A percentile compares a stretch with the other conserved stretches of the same genome.
Evolutionary conservation across 1,284 basidiomycete genomes (phyloP).

Genomic region (Leccinum pachyderme): DNA sequence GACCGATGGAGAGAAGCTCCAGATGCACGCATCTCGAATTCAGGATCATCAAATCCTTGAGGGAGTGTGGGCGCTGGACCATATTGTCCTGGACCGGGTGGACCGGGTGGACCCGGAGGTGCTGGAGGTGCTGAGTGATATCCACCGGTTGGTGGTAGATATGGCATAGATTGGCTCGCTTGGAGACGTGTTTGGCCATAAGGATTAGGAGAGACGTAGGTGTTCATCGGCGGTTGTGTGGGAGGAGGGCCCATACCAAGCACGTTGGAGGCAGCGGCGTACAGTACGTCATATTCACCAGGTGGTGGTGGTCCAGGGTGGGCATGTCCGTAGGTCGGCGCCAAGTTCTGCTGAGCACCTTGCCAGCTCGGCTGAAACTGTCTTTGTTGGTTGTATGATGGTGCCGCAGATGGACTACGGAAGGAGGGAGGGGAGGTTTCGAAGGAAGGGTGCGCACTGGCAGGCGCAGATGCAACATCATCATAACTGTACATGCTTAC

Average conservation of each 20-base stretch:
- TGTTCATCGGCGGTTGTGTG: slow-evolving; percentile 29
- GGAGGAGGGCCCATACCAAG: slow-evolving; percentile 73
- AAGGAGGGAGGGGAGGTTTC: slow-evolving; percentile 21
- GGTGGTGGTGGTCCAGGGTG: slow-evolving; percentile 32
- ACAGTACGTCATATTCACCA: slow-evolving; percentile 52
- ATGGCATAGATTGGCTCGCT: slow-evolving; percentile 33
- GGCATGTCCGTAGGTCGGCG: slow-evolving; percentile 29
- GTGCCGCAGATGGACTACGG: slow-evolving; percentile 21
- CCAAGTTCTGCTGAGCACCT: slow-evolving; percentile 33
- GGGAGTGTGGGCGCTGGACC: slow-evolving; percentile 27
- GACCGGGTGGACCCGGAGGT: slow-evolving; percentile 13
- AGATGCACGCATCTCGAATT: slow-evolving; percentile 51
- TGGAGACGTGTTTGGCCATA: slow-evolving; percentile 26
- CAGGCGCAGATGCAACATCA: slow-evolving; percentile 26
- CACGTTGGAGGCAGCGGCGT: slow-evolving; percentile 77
- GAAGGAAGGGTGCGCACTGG: slow-evolving; percentile 23
- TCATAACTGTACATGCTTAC: slow-evolving; percentile 38
- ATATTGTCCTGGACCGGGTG: slow-evolving; percentile 18
- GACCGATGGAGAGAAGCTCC: slow-evolving; percentile 50
- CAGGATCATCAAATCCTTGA: slow-evolving; percentile 38
- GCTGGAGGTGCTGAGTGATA: slow-evolving; percentile 23
- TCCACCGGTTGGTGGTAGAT: slow-evolving; percentile 25
- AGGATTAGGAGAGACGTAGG: slow-evolving; percentile 25
- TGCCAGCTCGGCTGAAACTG: slow-evolving; percentile 35
- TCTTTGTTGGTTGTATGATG: slow-evolving; percentile 26